These are phyloP conservation scores for Pythium scleroteichum DNA, from an alignment of 352 stramenopile species.

Conservation along the genomic window DNA sequence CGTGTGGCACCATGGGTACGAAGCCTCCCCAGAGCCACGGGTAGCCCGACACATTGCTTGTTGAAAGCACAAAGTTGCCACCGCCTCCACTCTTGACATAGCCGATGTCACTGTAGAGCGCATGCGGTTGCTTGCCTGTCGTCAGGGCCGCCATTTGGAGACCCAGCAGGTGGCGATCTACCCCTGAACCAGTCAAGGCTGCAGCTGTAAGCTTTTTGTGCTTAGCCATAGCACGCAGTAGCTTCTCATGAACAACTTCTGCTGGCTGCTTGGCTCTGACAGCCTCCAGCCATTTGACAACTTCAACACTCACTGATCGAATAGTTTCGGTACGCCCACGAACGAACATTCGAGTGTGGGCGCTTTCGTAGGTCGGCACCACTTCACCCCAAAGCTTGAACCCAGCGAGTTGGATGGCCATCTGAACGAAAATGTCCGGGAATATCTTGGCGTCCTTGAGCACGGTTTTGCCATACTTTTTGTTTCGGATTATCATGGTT, in stretches of 20 bases:
- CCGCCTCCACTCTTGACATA: constrained; percentile 84
- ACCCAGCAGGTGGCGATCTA: constrained; percentile 93
- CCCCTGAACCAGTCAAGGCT: constrained; percentile 62
- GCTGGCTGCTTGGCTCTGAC: constrained; percentile 47
- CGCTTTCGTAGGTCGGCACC: constrained; percentile 94
- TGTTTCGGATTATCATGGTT: constrained; percentile 78
- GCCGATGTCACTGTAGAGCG: constrained; percentile 83
- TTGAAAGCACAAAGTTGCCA: constrained; percentile 93
- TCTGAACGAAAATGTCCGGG: constrained; percentile 94
- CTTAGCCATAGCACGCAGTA: constrained; percentile 73
- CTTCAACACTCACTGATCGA: constrained; percentile 73
- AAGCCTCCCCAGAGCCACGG: constrained; percentile 96
- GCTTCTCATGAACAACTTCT: constrained; percentile 44
- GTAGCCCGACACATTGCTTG: constrained; percentile 93
- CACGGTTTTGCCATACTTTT: constrained; percentile 76
- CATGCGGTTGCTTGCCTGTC: constrained; percentile 58
- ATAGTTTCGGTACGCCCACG: constrained; percentile 92
- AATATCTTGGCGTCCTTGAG: constrained; percentile 83
- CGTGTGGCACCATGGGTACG: constrained; percentile 87
- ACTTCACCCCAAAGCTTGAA: constrained; percentile 88
- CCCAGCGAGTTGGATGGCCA: constrained; percentile 92
- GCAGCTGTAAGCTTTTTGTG: constrained; percentile 88
- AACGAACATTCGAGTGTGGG: constrained; percentile 91
- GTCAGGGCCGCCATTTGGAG: constrained; percentile 85
- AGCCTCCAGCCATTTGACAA: constrained; percentile 75